These are phyloP conservation scores for Garcileccinum viscosum DNA, from an alignment of 1,284 basidiomycete species.

Conservation along the genomic window DNA sequence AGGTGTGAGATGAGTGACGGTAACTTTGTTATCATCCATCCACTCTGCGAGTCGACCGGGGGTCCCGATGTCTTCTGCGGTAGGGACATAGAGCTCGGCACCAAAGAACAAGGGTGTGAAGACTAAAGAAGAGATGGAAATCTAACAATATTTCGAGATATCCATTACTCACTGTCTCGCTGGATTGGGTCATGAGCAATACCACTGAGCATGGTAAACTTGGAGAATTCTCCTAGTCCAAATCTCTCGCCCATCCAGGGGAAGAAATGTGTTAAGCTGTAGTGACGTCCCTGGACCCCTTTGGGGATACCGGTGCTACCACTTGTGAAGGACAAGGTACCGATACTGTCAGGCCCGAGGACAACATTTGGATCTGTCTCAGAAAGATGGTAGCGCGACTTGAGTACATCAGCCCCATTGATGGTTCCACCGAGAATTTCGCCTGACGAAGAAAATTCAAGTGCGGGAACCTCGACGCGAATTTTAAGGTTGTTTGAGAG, in stretches of 20 bases:
- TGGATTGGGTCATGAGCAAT: conserved; percentile 99
- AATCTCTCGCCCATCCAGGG: conserved; percentile 98
- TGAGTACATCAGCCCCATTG: conserved; percentile 59
- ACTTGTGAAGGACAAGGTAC: conserved; percentile 95
- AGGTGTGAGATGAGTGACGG: conserved; percentile 95
- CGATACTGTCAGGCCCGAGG: conserved; percentile 94
- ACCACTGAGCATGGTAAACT: conserved; percentile 98
- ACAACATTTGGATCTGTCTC: conserved; percentile 80
- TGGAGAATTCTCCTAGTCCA: conserved; percentile 75
- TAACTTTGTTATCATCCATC: conserved; percentile 93
- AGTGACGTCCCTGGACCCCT: conserved; percentile 95
- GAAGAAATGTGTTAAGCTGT: conserved; percentile 98
- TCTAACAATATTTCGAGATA: conserved; percentile 2
- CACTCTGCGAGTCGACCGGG: conserved; percentile 97
- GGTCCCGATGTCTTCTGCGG: conserved; percentile 96
- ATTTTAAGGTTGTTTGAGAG: conserved; percentile 84
- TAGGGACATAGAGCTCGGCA: conserved; percentile 94
- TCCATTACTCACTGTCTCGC: conserved; percentile 83
- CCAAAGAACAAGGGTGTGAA: conserved; percentile 99
- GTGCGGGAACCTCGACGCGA: conserved; percentile 91
- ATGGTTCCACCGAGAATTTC: conserved; percentile 71
- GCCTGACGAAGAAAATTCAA: conserved; percentile 75
- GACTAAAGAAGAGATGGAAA: conserved; percentile 57
- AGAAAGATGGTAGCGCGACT: conserved; percentile 57
- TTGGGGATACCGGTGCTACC: conserved; percentile 99